phyloP scores from a whole-genome alignment of 2,329 filamentous ascomycete genomes.

The Mariannaea elegans region DNA sequence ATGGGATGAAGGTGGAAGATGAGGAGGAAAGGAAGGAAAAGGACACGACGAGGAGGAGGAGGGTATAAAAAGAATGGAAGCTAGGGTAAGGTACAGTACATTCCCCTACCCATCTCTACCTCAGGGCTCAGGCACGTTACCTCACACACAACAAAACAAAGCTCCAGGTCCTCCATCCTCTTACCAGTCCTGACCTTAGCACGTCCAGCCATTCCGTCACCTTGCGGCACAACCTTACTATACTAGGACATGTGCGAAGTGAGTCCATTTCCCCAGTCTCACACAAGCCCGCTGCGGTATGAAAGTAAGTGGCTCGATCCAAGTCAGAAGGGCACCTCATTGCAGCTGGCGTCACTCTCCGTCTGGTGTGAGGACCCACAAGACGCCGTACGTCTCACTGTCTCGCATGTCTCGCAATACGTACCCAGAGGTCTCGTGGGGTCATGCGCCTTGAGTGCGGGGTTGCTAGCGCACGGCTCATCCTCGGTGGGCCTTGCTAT shows the following conservation, averaged over 20 bases:
- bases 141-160: background rate
- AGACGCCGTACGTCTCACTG: constrained; percentile 26
- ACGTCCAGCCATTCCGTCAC: constrained; percentile 9
- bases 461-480: constrained; percentile 30
- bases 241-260: background rate
- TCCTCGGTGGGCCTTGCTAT: constrained; percentile 20
- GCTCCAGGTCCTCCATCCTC: background rate
- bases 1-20: constrained; percentile 33
- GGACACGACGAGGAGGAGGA: constrained; percentile 34
- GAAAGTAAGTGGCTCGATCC: constrained; percentile 29
- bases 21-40: constrained; percentile 32
- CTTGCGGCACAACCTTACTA: constrained; percentile 9
- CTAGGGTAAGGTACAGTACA: constrained; percentile 4
- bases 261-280: constrained; percentile 12
- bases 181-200: background rate
- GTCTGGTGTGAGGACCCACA: constrained; percentile 35
- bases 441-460: constrained; percentile 33
- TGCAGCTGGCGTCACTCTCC: constrained; percentile 26
- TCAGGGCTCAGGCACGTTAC: constrained; percentile 15
- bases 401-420: constrained; percentile 21
- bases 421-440: constrained; percentile 28
- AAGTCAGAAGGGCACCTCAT: constrained; percentile 30
- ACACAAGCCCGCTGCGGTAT: background rate
- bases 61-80: constrained; percentile 28
- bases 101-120: constrained; percentile 8